Evolutionary conservation across 2,329 filamentous ascomycete genomes (phyloP).

Genomic region (Escovopsis weberi): DNA sequence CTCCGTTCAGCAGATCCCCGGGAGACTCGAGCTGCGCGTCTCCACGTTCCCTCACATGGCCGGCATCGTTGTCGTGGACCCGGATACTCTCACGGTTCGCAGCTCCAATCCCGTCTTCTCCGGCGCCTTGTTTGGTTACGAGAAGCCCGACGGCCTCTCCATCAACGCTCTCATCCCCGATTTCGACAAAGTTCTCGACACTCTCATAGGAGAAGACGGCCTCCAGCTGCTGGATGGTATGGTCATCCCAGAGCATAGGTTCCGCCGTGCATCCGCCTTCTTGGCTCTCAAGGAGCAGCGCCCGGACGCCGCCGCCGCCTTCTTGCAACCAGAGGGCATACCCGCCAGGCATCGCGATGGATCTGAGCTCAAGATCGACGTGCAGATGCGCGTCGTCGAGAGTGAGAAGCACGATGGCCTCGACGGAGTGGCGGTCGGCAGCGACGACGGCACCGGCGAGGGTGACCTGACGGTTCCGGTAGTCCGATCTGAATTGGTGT

Average conservation of each 20-base stretch:
- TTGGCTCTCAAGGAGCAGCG: conserved; percentile 72
- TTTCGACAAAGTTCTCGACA: conserved; percentile 70
- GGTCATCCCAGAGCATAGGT: conserved; percentile 90
- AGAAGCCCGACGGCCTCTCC: conserved; percentile 63
- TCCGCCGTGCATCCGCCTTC: conserved; percentile 75
- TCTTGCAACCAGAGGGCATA: conserved; percentile 72
- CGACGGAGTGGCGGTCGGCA: conserved; percentile 45
- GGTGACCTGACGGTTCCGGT: conserved; percentile 30
- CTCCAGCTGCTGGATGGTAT: conserved; percentile 81
- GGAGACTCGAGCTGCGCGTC: conserved; percentile 59
- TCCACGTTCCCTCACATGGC: conserved; percentile 96
- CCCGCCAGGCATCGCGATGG: conserved; percentile 81
- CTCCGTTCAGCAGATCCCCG: conserved; percentile 59
- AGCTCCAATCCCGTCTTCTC: conserved; percentile 95
- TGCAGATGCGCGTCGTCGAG: conserved; percentile 92
- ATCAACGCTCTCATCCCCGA: conserved; percentile 73
- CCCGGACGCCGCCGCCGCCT: conserved; percentile 62
- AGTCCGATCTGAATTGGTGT: conserved; percentile 62
- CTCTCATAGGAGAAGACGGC: conserved; percentile 76
- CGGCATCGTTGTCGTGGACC: conserved; percentile 85
- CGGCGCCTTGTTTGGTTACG: conserved; percentile 78
- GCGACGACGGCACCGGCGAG: conserved; percentile 27
- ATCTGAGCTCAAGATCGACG: conserved; percentile 80
- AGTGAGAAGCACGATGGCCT: conserved; percentile 62
- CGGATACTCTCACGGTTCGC: conserved; percentile 61